phyloP scores from a whole-genome alignment of 495 filamentous ascomycete genomes.

The Barbatosphaeria neglecta region DNA sequence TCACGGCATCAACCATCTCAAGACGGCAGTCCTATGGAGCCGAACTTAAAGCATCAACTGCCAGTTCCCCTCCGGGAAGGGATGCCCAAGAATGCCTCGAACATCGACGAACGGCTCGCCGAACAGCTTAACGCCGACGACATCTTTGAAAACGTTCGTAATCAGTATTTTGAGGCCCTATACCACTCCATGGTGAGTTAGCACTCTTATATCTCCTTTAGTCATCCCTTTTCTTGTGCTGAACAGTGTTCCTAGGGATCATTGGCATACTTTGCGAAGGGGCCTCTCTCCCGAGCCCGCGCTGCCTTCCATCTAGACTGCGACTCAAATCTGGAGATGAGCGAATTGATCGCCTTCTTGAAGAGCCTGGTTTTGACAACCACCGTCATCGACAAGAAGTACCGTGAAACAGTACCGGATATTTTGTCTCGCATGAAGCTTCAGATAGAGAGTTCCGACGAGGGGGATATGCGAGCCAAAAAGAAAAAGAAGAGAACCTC shows the following conservation, averaged over 20 bases:
- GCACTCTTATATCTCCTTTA: not conserved
- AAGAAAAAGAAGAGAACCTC: slow-evolving; percentile 47
- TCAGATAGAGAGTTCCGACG: slow-evolving; percentile 45
- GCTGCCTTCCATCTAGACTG: slow-evolving; percentile 56
- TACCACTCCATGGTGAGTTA: slow-evolving; percentile 72
- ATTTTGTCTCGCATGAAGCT: slow-evolving; percentile 54
- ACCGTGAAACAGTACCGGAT: slow-evolving; percentile 60
- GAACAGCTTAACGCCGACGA: slow-evolving; percentile 47
- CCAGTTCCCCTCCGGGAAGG: not conserved
- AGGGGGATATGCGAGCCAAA: slow-evolving; percentile 24
- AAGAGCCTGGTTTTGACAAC: slow-evolving; percentile 60
- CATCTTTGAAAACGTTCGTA: slow-evolving; percentile 54
- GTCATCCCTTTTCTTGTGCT: too few species aligned
- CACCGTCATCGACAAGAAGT: slow-evolving; percentile 77
- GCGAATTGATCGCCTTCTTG: slow-evolving; percentile 56
- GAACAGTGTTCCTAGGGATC: slow-evolving; percentile 54
- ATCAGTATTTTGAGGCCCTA: slow-evolving; percentile 77
- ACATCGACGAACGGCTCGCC: slow-evolving; percentile 8
- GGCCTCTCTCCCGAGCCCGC: slow-evolving; percentile 78
- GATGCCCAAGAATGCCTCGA: slow-evolving; percentile 1
- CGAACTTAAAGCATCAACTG: not conserved
- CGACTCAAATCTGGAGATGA: slow-evolving; percentile 38
- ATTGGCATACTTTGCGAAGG: slow-evolving; percentile 94
- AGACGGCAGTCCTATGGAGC: not conserved
- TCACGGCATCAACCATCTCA: not conserved